These are phyloP conservation scores for Penicillium cataractarum DNA, from an alignment of 495 filamentous ascomycete species.

Conservation along the genomic window DNA sequence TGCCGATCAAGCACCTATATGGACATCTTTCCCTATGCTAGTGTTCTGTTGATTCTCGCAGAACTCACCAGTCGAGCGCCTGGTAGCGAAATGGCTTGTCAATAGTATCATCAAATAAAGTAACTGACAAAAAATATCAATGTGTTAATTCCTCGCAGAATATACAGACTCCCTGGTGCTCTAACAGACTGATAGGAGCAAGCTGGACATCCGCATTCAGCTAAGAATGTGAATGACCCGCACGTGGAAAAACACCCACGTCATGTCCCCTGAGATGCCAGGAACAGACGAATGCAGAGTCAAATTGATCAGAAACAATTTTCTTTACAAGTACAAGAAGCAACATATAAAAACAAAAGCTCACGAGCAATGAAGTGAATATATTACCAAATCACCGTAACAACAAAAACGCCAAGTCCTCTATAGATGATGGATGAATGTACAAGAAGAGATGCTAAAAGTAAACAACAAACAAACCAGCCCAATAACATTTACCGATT, in stretches of 20 bases:
- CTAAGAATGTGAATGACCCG: conserved; percentile 8
- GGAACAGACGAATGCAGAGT: neutral
- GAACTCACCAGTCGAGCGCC: neutral
- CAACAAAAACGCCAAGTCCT: conserved; percentile 9
- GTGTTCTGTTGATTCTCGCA: neutral
- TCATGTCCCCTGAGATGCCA: neutral
- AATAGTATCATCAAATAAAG: neutral
- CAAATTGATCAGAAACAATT: neutral
- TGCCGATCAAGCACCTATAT: neutral
- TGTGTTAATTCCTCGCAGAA: no score
- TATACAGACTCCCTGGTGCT: neutral
- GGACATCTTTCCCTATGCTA: neutral
- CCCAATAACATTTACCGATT: conserved; percentile 12
- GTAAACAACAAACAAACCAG: neutral
- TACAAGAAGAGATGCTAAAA: conserved; percentile 6
- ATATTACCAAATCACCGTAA: neutral
- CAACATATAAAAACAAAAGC: neutral
- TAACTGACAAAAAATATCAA: no score
- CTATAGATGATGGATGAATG: conserved; percentile 9
- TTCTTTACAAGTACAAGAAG: conserved; percentile 5
- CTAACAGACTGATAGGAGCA: neutral
- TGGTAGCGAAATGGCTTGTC: neutral
- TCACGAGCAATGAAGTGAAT: neutral
- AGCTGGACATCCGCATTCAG: neutral
- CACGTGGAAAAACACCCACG: conserved; percentile 6